A percentile compares a stretch with the other conserved stretches of the same genome.
Conservation (phyloP, 78 protist genomes). For the Creolimax fragrantissima region DNA sequence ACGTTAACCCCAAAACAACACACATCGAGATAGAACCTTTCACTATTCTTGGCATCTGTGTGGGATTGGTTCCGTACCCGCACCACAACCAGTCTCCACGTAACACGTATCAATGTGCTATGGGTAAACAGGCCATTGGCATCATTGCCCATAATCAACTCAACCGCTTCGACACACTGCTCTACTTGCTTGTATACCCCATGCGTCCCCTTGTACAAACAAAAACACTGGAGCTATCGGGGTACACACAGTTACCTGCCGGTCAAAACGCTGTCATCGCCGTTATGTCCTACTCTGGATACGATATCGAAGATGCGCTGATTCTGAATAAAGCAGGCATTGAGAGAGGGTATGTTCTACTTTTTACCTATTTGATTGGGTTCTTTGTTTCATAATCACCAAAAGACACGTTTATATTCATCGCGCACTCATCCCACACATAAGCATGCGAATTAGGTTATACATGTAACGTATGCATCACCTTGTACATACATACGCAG, state of each 20-base stretch:
- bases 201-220: conserved; percentile 91
- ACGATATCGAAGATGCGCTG: conserved; percentile 99
- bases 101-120: conserved; percentile 89
- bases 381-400: too few species aligned
- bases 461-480: too few species aligned
- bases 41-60: conserved; percentile 90
- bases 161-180: conserved; percentile 91
- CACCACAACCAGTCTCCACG: conserved; percentile 99
- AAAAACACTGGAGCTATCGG: conserved; percentile 72
- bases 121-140: conserved; percentile 98
- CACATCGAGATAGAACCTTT: conserved; percentile 99
- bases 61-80: conserved; percentile 93
- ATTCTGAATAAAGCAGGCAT: conserved; percentile 76
- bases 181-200: conserved; percentile 83
- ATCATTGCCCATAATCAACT: conserved; percentile 93
- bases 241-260: conserved; percentile 71
- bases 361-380: too few species aligned
- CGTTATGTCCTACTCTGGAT: conserved; percentile 97
- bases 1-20: conserved; percentile 59
- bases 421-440: too few species aligned
- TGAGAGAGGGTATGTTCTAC: background rate
- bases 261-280: conserved; percentile 97
- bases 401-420: too few species aligned
- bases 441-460: too few species aligned
- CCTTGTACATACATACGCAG: too few species aligned